Evolutionary conservation across 2,329 filamentous ascomycete genomes (phyloP), one percentile per base, ranked within the genome.

Genomic region (Epichloe sp.): DNA sequence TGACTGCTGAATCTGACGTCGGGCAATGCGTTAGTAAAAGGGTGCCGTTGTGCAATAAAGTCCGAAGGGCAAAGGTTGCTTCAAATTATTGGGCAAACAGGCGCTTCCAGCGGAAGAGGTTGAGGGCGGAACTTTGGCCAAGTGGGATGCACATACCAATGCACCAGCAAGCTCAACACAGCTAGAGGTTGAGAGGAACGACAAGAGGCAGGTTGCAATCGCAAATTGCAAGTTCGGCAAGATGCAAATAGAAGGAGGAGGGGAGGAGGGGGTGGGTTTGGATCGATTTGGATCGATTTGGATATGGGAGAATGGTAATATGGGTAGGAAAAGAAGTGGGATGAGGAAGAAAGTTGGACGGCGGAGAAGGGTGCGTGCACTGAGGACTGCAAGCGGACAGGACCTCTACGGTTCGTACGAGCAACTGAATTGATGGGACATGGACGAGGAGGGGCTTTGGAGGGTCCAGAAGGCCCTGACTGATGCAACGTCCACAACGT

Each of bases 151-250:
- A 55, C 53, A 34, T 53, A 56, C 53, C 53, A 44, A 52, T 46
- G 51, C 54, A 53, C 46, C 52, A 43, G 53, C 52, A 45, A 50
- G 47, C 54, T 54, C 46, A 47, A 52, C 48, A 43, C 47, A 31
- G 45, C 46, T 46, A 48, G n/a, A 41, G 46, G 38, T 34, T 46
- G 42, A 36, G 45, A 36, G 44, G 5, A 19, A n/a, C 38, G 51
- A 40, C 34, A 31, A 23, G 38, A 47, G 31, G 17, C 37, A 19
- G 37, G 26, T 42, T 36, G 50, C 45, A 44, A 41, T 49, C 51
- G 40, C 50, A 51, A 50, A 50, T 49, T 42, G 53, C 48, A 48
- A 15, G n/a, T 17, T 36, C 19, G 48, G 42, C 42, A 31, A 40
- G 21, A 12, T 34, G 44, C 44, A 51, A 37, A 47, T 19, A 34